Evolutionary conservation across 371 early-diverging fungal species (phyloP).

Genomic region (Mortierella polycephala): DNA sequence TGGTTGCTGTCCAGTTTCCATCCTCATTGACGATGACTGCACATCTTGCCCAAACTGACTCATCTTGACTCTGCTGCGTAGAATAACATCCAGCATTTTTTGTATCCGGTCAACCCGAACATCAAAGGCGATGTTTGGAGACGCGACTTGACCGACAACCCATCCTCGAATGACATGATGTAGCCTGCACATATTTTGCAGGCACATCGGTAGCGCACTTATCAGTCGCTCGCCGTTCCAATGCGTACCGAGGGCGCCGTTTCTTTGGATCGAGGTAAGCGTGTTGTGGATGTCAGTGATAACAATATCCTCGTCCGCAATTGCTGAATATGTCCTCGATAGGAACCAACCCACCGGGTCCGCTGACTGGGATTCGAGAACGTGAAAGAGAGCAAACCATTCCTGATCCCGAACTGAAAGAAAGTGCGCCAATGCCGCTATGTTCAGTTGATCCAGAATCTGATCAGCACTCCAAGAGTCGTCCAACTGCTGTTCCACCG

Average conservation of each 20-base stretch:
- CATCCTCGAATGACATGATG: conserved; percentile 80
- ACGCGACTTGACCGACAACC: conserved; percentile 74
- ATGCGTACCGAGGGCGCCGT: conserved; percentile 30
- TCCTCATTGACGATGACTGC: not conserved
- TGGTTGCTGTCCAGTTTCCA: not conserved
- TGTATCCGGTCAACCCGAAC: conserved; percentile 70
- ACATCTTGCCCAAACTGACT: conserved; percentile 39
- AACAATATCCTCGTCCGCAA: conserved; percentile 65
- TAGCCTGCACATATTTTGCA: conserved; percentile 75
- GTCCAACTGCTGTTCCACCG: conserved; percentile 16
- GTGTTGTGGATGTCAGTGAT: conserved; percentile 74
- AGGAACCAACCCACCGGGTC: conserved; percentile 80
- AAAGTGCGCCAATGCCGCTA: conserved; percentile 56
- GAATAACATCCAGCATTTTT: conserved; percentile 70
- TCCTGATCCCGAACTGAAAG: conserved; percentile 73
- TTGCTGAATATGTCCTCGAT: conserved; percentile 57
- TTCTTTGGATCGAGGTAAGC: conserved; percentile 63
- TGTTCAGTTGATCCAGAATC: conserved; percentile 45
- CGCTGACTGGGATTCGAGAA: conserved; percentile 78
- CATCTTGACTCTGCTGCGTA: conserved; percentile 62
- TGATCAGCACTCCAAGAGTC: conserved; percentile 20
- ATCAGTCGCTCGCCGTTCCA: conserved; percentile 59
- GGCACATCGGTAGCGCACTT: conserved; percentile 72
- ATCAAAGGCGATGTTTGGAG: conserved; percentile 59
- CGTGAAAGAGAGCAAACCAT: conserved; percentile 77